Conservation (phyloP, 129 eudicot species). For the Centrapalus pauciflorus region DNA sequence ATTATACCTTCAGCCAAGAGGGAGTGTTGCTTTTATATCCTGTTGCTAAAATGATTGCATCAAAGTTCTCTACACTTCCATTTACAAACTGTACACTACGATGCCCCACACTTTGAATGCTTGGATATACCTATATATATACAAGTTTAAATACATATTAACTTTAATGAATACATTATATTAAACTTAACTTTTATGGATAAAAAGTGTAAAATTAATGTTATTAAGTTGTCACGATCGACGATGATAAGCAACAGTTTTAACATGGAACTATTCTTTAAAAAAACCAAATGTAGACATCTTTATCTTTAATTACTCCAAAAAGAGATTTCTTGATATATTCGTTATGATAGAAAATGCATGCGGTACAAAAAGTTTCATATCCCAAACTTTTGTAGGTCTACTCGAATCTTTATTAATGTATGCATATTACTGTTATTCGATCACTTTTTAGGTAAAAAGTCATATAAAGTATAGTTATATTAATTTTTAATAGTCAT, state of each 20-base stretch:
- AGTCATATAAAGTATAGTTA: too few species aligned
- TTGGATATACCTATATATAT: slow-evolving; percentile 64
- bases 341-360: too few species aligned
- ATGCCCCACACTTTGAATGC: slow-evolving; percentile 44
- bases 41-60: slow-evolving; percentile 94
- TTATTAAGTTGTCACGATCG: too few species aligned
- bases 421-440: too few species aligned
- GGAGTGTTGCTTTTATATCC: slow-evolving; percentile 99
- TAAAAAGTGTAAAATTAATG: too few species aligned
- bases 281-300: not conserved
- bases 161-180: not conserved
- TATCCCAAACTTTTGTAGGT: too few species aligned
- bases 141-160: slow-evolving; percentile 9
- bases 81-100: slow-evolving; percentile 61
- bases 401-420: too few species aligned
- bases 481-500: too few species aligned
- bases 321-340: not conserved
- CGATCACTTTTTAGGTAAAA: too few species aligned
- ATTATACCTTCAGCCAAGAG: slow-evolving; percentile 85
- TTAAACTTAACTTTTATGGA: not conserved
- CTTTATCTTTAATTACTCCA: not conserved
- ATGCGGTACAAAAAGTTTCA: too few species aligned
- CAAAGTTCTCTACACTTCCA: slow-evolving; percentile 68
- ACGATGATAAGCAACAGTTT: not conserved
- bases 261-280: not conserved